Percentiles rank a stretch among this genome's conserved stretches.
Evolutionary conservation across 2,329 filamentous ascomycete genomes (phyloP).

Genomic region (Colletotrichum destructivum): DNA sequence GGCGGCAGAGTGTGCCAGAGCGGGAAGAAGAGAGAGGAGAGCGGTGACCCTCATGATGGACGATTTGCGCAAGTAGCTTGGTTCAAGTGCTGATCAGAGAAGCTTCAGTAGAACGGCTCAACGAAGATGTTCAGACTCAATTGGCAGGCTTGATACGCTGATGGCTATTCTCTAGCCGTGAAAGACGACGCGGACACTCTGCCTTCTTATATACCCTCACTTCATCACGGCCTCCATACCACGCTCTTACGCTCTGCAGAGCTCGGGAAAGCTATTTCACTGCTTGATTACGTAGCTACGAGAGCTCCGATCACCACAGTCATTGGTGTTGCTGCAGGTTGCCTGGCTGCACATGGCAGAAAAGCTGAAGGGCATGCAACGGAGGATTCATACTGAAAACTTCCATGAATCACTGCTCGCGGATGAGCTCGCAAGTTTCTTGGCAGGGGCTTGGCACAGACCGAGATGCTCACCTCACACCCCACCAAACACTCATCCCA

Average conservation of each 20-base stretch:
- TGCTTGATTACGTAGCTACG: conserved; percentile 28
- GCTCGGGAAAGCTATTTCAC: conserved; percentile 23
- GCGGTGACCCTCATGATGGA: conserved; percentile 45
- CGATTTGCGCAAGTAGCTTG: background rate
- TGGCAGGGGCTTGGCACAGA: conserved; percentile 35
- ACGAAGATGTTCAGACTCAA: background rate
- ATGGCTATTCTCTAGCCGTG: background rate
- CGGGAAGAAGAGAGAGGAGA: conserved; percentile 44
- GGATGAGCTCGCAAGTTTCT: conserved; percentile 27
- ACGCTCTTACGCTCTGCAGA: background rate
- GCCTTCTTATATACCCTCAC: background rate
- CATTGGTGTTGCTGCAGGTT: conserved; percentile 1
- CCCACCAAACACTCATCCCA: background rate
- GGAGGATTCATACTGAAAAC: conserved; percentile 22
- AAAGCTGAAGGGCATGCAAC: conserved; percentile 20
- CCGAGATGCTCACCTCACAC: background rate
- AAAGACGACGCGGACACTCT: background rate
- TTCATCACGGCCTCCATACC: background rate
- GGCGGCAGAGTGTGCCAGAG: conserved; percentile 42
- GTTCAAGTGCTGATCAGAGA: background rate
- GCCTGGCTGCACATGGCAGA: conserved; percentile 8
- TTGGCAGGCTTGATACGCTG: background rate
- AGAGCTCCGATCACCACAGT: background rate
- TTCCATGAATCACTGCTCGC: conserved; percentile 37
- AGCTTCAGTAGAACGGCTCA: background rate